Percentiles rank a stretch among this genome's conserved stretches.
These are phyloP conservation scores for Fragosphaeria purpurea DNA, from an alignment of 2,329 filamentous ascomycete genomes.

Conservation along the genomic window DNA sequence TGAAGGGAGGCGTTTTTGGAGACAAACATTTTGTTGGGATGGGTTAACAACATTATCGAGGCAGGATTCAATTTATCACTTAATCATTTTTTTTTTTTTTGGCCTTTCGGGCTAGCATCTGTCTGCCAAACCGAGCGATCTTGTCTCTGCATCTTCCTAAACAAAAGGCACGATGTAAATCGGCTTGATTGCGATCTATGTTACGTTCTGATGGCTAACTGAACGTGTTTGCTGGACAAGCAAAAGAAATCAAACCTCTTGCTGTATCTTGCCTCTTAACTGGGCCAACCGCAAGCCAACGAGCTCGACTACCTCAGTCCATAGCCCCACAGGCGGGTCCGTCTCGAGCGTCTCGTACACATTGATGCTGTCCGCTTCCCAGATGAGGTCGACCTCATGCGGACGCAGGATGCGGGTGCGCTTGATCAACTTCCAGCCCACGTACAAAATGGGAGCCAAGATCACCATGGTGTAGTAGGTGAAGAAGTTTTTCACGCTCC, in stretches of 20 bases:
- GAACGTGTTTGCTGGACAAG: too few species aligned
- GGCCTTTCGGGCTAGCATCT: too few species aligned
- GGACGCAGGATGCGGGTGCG: slow-evolving; percentile 33
- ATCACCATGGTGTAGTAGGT: slow-evolving; percentile 49
- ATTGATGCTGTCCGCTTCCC: slow-evolving; percentile 14
- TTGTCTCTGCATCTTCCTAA: too few species aligned
- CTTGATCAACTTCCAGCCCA: slow-evolving; percentile 55
- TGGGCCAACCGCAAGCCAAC: neutral
- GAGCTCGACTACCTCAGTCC: slow-evolving; percentile 9
- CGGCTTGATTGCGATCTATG: too few species aligned
- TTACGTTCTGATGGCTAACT: too few species aligned
- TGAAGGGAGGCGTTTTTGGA: too few species aligned
- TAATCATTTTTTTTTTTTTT: too few species aligned
- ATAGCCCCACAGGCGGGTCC: slow-evolving; percentile 8
- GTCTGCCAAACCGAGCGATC: too few species aligned
- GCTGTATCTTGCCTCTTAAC: neutral
- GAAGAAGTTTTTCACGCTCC: slow-evolving; percentile 38
- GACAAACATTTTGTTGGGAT: too few species aligned
- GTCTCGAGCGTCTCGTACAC: slow-evolving; percentile 28
- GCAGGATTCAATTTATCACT: too few species aligned
- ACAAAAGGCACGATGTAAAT: too few species aligned
- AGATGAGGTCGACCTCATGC: slow-evolving; percentile 16
- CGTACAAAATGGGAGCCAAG: slow-evolving; percentile 41
- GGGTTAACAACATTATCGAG: too few species aligned
- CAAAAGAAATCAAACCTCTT: neutral